phyloP scores from a whole-genome alignment of 768 basidiomycete species.

The Phanerodontia chrysosporium region DNA sequence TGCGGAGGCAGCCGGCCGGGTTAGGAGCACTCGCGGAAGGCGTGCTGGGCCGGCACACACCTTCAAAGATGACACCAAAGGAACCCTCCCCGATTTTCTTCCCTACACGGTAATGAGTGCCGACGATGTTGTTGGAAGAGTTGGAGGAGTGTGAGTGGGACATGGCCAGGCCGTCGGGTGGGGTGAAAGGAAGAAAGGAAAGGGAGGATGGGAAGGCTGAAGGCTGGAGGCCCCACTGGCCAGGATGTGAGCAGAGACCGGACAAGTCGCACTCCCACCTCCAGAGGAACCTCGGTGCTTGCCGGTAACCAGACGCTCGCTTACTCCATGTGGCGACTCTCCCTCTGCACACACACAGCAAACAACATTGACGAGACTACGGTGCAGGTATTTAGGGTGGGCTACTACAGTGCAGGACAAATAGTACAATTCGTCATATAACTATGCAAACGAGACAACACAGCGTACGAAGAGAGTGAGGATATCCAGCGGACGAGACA shows the following conservation, averaged over 20 bases:
- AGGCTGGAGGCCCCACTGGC: constrained; percentile 8
- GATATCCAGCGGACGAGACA: not conserved
- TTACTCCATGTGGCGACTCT: constrained; percentile 3
- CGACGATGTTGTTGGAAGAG: constrained; percentile 76
- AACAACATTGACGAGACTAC: not conserved
- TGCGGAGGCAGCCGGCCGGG: constrained; percentile 27
- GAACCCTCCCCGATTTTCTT: constrained; percentile 99
- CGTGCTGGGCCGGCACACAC: constrained; percentile 28
- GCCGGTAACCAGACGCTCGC: constrained; percentile 10
- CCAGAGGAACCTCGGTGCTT: constrained; percentile 4
- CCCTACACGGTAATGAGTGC: constrained; percentile 96
- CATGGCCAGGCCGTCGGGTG: constrained; percentile 20
- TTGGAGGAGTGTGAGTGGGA: constrained; percentile 43
- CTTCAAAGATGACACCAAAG: constrained; percentile 95
- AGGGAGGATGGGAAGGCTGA: constrained; percentile 11
- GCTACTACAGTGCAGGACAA: constrained; percentile 3
- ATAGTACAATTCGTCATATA: not conserved
- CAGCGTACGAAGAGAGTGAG: not conserved
- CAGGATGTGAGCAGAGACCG: constrained; percentile 11
- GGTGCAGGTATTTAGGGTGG: not conserved
- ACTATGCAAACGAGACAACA: constrained; percentile 1
- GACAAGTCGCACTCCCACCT: constrained; percentile 3
- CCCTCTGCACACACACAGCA: not conserved
- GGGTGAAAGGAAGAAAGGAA: constrained; percentile 12
- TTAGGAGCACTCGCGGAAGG: not conserved